A percentile compares a stretch with the other conserved stretches of the same genome.
Conservation (phyloP, 2,329 filamentous ascomycete species). For the Parascedosporium putredinis region DNA sequence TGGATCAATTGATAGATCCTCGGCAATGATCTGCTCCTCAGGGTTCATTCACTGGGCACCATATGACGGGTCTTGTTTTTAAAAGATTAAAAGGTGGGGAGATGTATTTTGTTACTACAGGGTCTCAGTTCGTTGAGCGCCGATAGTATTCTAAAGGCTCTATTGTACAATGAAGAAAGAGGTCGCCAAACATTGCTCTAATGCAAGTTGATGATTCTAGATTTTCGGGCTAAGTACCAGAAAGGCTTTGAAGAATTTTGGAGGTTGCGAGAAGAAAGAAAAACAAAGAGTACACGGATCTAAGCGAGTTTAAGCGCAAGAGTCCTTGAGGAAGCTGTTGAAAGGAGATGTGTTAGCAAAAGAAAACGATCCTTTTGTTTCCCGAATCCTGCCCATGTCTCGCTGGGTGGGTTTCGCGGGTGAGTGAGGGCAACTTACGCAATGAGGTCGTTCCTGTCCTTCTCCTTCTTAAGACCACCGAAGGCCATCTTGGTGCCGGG, state of each 20-base stretch:
- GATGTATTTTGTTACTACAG: constrained; percentile 5
- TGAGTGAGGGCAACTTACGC: too few relatives aligned
- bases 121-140: background rate
- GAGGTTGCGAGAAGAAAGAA: too few relatives aligned
- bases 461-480: constrained; percentile 98
- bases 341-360: background rate
- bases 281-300: too few relatives aligned
- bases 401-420: too few relatives aligned
- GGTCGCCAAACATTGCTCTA: background rate
- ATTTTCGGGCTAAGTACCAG: too few relatives aligned
- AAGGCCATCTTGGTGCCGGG: constrained; percentile 99
- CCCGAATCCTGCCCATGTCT: too few relatives aligned
- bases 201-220: too few relatives aligned
- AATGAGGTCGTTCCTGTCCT: constrained; percentile 98
- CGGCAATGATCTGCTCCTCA: too few relatives aligned
- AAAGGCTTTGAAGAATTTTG: too few relatives aligned
- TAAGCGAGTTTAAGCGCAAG: constrained; percentile 47
- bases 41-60: background rate
- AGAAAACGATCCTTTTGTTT: too few relatives aligned
- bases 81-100: constrained; percentile 1
- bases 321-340: constrained; percentile 56
- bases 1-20: too few relatives aligned
- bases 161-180: constrained; percentile 12
- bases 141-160: constrained; percentile 13
- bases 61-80: background rate